Evolutionary conservation across 768 basidiomycete species (phyloP), one percentile per base, ranked within the genome.

Genomic region (Podaxis mareebaensis): DNA sequence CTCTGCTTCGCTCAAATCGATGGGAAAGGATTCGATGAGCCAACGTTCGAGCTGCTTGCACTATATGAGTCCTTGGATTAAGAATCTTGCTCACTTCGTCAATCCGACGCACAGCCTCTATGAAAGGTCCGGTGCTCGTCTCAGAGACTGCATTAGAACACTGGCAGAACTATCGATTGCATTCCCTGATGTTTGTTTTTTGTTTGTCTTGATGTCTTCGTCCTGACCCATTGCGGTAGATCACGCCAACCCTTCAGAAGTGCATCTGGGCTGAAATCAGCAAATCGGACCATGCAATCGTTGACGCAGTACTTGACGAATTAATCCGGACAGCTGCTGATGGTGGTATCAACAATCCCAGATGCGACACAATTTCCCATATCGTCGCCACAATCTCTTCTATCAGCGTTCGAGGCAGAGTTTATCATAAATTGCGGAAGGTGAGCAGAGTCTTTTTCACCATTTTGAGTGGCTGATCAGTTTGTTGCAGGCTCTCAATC

Each of bases 41-140:
- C 88, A 90, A 53, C 87, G 88, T 42, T 85, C 92, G 44, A 84
- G 82, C 64, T 93, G 89, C 69, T 72, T 96, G 22, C 86, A 90
- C 64, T 95, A 94, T 70, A 82, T 96, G 80, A 86, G 83, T 44
- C 94, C 95, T 3, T 97, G 95, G 95, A 84, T 96, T 46, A 87
- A 83, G 71, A 95, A 96, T 69, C 79, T 97, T 1, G 79, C 84
- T 2, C 73, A 79, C 13, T 95, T 92, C 66, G 83, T 84, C 28
- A 89, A 89, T 67, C 88, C 93, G 1, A 84, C 87, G 2, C 82
- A 82, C 66, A 69, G 82, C n/a, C 76, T 90, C 36, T 91, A 85
- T 63, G 90, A 92, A 59, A 83, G 86, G 30, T 88, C 90, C 0
- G 89, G 87, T 8, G 86, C 90, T 11, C 83, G 88, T 66, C 77